Evolutionary conservation across 1,284 basidiomycete species (phyloP).

Genomic region (Sporisorium sorghi): DNA sequence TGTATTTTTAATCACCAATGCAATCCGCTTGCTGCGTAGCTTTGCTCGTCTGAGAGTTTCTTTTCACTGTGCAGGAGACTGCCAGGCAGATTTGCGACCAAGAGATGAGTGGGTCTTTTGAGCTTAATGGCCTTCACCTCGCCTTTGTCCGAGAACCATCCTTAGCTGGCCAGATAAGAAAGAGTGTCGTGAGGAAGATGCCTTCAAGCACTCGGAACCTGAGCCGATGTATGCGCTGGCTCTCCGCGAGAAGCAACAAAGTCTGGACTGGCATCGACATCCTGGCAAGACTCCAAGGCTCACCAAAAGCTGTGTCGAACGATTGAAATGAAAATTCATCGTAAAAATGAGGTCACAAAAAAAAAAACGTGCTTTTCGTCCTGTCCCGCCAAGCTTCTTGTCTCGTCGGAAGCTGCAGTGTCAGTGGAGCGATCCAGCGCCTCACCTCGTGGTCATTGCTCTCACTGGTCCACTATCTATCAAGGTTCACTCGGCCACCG

Average conservation of each 20-base stretch:
- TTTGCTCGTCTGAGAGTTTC: not conserved
- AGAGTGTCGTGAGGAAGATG: too few species aligned
- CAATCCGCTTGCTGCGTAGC: not conserved
- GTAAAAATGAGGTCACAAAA: constrained; percentile 1
- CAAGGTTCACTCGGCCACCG: not conserved
- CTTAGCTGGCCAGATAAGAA: too few species aligned
- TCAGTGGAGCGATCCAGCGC: not conserved
- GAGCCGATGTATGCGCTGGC: not conserved
- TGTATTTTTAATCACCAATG: constrained; percentile 11
- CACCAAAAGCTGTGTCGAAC: too few species aligned
- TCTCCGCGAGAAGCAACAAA: not conserved
- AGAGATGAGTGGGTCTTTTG: too few species aligned
- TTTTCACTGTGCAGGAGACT: not conserved
- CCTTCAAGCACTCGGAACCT: not conserved
- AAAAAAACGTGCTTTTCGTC: not conserved
- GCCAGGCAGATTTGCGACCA: too few species aligned
- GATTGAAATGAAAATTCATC: too few species aligned
- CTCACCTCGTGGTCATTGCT: too few species aligned
- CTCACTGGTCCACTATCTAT: too few species aligned
- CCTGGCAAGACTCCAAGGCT: too few species aligned
- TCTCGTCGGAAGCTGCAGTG: not conserved
- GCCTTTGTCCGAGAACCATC: not conserved
- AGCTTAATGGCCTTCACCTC: not conserved
- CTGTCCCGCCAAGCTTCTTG: not conserved
- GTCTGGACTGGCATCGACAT: too few species aligned